Evolutionary conservation across 2,329 filamentous ascomycete genomes (phyloP), one percentile per base, ranked within the genome.

Genomic region (Aureobasidium namibiae): DNA sequence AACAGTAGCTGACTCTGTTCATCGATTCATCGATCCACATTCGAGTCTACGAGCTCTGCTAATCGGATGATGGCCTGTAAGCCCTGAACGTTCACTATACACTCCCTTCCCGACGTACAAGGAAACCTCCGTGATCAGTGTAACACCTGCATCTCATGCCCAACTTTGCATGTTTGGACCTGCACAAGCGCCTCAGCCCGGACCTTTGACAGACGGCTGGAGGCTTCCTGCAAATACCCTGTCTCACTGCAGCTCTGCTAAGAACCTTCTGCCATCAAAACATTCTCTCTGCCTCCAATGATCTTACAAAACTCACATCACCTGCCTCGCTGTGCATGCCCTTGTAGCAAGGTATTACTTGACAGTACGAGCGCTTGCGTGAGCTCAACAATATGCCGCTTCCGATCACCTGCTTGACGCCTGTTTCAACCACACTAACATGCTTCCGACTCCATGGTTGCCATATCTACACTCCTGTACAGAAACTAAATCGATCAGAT

Each of bases 171-270:
- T 42, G n/a, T 24, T 21, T 23, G 50, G 26, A 53, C 50, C 50
- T 53, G 50, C 50, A 53, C 50, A 53, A 53, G 50, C 50, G 50
- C 36, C 38, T 42, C 24, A 36, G 50, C 50, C 36, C 36, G 36
- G 18, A 31, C 50, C 50, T 53, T 42, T 52, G 48, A 52, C 34
- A 53, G 24, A 41, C n/a, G 50, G 24, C 38, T n/a, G 36, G 23
- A 18, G 14, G 16, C 2, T 16, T 36, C 26, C 50, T 53, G 50
- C 50, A 21, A 31, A 31, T 23, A 26, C 13, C 23, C 10, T 23
- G 24, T 36, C 23, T 36, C 48, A 52, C 33, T 38, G 33, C 48
- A 52, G 50, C 33, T 38, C 34, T 39, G 48, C 29, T 52, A 16
- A 21, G 41, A 31, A 7, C 48, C 10, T 21, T 31, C 49, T 36